Conservation (phyloP, 179 eudicot species). For the Sideroxylon spinosum region DNA sequence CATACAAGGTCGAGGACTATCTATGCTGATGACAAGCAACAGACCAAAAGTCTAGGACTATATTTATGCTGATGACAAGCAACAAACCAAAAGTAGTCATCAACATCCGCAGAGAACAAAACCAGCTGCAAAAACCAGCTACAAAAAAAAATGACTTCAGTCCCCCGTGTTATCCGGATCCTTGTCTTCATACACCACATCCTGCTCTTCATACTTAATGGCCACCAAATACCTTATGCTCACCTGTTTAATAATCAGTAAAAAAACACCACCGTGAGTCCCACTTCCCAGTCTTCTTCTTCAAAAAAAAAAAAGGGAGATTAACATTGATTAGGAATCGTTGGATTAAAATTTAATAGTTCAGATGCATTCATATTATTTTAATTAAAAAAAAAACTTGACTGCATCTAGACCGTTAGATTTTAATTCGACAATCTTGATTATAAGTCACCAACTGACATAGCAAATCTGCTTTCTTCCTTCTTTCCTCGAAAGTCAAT, state of each 20-base stretch:
- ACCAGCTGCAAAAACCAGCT: neutral
- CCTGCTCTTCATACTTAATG: constrained; percentile 65
- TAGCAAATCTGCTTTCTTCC: neutral
- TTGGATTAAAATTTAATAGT: no score
- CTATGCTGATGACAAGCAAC: no score
- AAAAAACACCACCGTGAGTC: no score
- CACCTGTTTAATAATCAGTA: constrained; percentile 36
- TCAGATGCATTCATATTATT: no score
- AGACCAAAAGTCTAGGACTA: no score
- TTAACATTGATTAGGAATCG: no score
- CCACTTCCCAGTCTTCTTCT: no score
- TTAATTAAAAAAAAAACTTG: neutral
- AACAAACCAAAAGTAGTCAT: neutral
- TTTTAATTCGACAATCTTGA: neutral
- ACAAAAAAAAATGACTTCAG: neutral
- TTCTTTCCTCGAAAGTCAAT: neutral
- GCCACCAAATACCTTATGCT: constrained; percentile 74
- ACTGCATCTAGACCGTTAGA: no score
- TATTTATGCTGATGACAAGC: neutral
- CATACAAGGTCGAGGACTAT: no score
- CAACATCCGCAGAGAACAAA: neutral
- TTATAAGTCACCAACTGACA: neutral
- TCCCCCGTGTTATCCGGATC: constrained; percentile 25
- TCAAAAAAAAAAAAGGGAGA: no score
- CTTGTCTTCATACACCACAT: constrained; percentile 32